These are phyloP conservation scores for Ophiostoma sp. DNA, from an alignment of 2,329 filamentous ascomycete species.

Conservation along the genomic window DNA sequence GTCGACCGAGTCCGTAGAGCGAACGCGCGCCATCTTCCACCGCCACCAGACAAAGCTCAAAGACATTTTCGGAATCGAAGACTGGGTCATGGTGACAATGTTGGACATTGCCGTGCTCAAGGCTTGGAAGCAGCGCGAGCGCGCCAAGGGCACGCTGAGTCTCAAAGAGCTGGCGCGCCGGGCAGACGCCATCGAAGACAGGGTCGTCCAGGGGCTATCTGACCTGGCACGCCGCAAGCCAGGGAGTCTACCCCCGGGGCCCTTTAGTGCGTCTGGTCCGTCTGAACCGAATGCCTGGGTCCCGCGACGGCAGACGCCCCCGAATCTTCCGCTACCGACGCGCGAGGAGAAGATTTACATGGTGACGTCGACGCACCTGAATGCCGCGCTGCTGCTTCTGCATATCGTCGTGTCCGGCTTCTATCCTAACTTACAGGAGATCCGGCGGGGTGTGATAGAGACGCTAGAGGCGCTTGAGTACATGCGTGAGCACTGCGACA, in stretches of 20 bases:
- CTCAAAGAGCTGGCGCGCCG: constrained; percentile 17
- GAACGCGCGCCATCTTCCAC: constrained; percentile 22
- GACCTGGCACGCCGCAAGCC: constrained; percentile 11
- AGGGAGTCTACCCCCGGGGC: neutral
- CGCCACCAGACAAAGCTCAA: constrained; percentile 14
- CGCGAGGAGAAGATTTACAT: constrained; percentile 19
- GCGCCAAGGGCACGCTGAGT: constrained; percentile 18
- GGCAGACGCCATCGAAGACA: constrained; percentile 16
- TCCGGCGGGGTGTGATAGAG: constrained; percentile 20
- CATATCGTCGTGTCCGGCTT: constrained; percentile 20
- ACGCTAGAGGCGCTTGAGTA: constrained; percentile 16
- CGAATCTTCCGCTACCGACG: neutral
- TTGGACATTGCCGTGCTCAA: constrained; percentile 20
- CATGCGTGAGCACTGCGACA: constrained; percentile 20
- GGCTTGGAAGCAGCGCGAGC: constrained; percentile 21
- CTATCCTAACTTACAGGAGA: constrained; percentile 18
- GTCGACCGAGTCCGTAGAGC: constrained; percentile 18
- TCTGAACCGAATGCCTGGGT: neutral
- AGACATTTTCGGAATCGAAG: constrained; percentile 18
- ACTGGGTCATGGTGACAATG: constrained; percentile 19
- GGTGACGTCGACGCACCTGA: constrained; percentile 17
- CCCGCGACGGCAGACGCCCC: neutral
- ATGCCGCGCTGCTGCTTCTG: constrained; percentile 13
- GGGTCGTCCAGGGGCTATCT: constrained; percentile 6
- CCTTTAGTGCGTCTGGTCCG: neutral